phyloP scores from a whole-genome alignment of 2,329 filamentous ascomycete species.

The Clathrospora elynae region DNA sequence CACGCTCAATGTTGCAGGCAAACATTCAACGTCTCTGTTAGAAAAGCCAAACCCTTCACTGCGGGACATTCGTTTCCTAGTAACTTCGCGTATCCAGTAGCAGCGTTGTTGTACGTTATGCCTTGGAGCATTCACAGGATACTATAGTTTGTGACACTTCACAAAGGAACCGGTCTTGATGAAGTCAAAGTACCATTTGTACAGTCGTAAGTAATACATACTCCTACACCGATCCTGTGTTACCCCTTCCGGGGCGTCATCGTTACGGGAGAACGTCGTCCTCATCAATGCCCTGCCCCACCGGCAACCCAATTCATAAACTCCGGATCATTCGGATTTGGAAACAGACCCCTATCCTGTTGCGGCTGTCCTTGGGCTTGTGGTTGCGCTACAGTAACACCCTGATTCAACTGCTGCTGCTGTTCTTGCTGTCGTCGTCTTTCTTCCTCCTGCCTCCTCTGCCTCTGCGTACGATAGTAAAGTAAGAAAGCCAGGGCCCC shows the following conservation, averaged over 20 bases:
- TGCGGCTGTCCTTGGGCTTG: constrained; percentile 30
- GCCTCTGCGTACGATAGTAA: constrained; percentile 76
- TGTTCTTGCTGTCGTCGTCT: constrained; percentile 37
- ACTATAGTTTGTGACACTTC: too few species aligned
- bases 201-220: too few species aligned
- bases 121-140: too few species aligned
- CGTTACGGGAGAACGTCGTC: too few species aligned
- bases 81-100: too few species aligned
- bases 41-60: too few species aligned
- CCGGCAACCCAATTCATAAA: constrained; percentile 71
- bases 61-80: too few species aligned
- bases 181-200: too few species aligned
- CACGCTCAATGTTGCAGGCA: too few species aligned
- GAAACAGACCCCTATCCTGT: constrained; percentile 64
- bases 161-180: too few species aligned
- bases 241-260: background rate
- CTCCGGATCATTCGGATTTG: constrained; percentile 68
- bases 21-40: too few species aligned
- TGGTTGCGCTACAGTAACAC: constrained; percentile 26
- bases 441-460: constrained; percentile 52
- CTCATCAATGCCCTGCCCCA: constrained; percentile 67
- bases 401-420: constrained; percentile 39
- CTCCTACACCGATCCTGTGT: background rate
- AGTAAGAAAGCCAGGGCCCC: constrained; percentile 76
- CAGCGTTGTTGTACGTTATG: too few species aligned